Base-by-base conservation (phyloP, 2,329 filamentous ascomycete species). In the Colletotrichum brevisporum region DNA sequence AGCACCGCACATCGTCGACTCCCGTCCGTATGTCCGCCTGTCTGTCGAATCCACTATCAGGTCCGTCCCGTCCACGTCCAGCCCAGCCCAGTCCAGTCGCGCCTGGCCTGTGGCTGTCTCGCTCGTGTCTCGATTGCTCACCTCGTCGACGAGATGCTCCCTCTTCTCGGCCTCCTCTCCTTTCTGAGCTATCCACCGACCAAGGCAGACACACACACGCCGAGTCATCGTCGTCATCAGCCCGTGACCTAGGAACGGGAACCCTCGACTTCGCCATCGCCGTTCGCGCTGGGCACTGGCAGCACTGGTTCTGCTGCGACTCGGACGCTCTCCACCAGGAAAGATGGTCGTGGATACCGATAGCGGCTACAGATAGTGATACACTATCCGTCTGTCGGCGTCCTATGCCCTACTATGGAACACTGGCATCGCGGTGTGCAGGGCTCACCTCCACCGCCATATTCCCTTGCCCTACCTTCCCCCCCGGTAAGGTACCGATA, bases 241-340 rank as follows among this genome's bases (percentile, higher is more conserved):
- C 47, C 62, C 47, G 26, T 52, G 62, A 31, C 52, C 53, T 27
- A 43, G 3, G 53, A 31, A 52, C 18, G 27, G 12, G 27, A 26
- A 36, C 31, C 27, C 31, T 36, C 31, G 31, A 36, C 31, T 36
- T 36, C 31, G 31, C 31, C 41, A 45, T 52, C 55, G 18, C 26
- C 36, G 21, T n/a, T 43, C 13, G 41, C 2, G 16, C 41, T 43
- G 41, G 41, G 41, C 41, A 43, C 13, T 43, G 41, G 13, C 41
- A 43, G 41, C 16, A 16, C 56, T 48, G 39, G 26, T 48, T 48
- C 50, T 48, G 50, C 39, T 18, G 43, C 63, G 57, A 61, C 56
- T 66, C 63, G 48, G 58, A 41, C 56, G 6, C 31, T 43, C 56
- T 61, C 63, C 63, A 66, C 41, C 13, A 8, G n/a, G 18, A 16